Base-by-base conservation (phyloP, 2,329 filamentous ascomycete species). In the Verticillium klebahnii region DNA sequence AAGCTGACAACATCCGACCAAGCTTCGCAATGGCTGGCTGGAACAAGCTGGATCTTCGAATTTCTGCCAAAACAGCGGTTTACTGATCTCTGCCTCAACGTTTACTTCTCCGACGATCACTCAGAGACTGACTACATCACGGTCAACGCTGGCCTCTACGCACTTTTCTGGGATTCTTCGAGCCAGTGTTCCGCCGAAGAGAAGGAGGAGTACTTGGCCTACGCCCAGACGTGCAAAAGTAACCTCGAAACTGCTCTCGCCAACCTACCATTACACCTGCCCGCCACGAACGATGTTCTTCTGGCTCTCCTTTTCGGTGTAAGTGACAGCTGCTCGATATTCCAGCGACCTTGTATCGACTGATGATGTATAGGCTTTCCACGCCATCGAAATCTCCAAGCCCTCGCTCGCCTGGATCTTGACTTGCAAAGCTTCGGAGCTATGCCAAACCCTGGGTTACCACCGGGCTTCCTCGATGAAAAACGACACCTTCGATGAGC, bases 81-180 rank as follows among this genome's bases (percentile, higher is more conserved):
- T 61, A 67, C 69, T 1, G 71, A 73, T n/a, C 65, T 71, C 19
- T 72, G 70, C n/a, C 66, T 74, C 8, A 69, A 69, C 12, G 68
- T 75, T 2, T 75, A 74, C 56, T 74, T 73, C 56, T 68, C 72
- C 2, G 70, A 69, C 2, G 70, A 73, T 52, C 68, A 70, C 55
- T 67, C 69, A 6, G 70, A 74, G 25, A 66, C 71, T 7, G 70
- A 73, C 37, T 74, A 73, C 31, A 73, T 75, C 58, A 69, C 71
- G n/a, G 70, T 72, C 1, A 74, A 75, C 34, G 64, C 69, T 3
- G 72, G 73, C 2, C 67, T 75, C 7, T 66, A 72, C 40, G 71
- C 69, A 31, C 65, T 75, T 25, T 72, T 73, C 58, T 62, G 62
- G 54, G 72, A 73, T 54, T 64, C 66, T 36, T 52, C 60, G 5